Evolutionary conservation across 768 basidiomycete species (phyloP).

Genomic region (Mycena pura): DNA sequence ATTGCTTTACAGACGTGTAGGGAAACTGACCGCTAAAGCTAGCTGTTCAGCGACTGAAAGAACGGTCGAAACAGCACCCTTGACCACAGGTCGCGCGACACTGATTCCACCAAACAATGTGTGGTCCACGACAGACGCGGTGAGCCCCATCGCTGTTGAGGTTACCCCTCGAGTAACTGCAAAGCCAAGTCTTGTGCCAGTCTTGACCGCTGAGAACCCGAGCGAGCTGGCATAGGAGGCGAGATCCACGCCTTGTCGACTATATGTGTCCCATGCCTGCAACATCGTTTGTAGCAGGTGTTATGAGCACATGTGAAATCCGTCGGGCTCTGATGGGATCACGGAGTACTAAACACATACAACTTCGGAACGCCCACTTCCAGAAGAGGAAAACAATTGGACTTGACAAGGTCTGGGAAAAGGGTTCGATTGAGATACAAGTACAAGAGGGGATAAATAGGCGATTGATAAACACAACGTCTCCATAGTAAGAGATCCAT

Average conservation of each 20-base stretch:
- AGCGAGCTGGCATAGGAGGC: constrained; percentile 69
- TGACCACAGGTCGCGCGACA: constrained; percentile 63
- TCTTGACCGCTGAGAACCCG: constrained; percentile 72
- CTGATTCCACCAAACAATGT: constrained; percentile 68
- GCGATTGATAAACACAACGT: constrained; percentile 26
- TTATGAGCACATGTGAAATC: not conserved
- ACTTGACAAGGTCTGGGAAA: too few relatives aligned
- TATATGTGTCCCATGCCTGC: constrained; percentile 56
- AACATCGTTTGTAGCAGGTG: constrained; percentile 35
- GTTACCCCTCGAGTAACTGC: constrained; percentile 69
- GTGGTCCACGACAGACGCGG: constrained; percentile 66
- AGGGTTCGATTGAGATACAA: constrained; percentile 16
- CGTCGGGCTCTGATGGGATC: too few relatives aligned
- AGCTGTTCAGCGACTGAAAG: constrained; percentile 73
- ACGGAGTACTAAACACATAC: too few relatives aligned
- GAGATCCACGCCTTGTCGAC: constrained; percentile 67
- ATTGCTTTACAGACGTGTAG: not conserved
- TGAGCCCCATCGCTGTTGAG: constrained; percentile 61
- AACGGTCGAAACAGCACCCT: constrained; percentile 63
- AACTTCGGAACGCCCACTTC: too few relatives aligned
- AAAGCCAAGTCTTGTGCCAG: constrained; percentile 75
- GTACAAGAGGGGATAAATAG: constrained; percentile 28
- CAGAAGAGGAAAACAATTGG: too few relatives aligned
- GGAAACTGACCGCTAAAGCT: constrained; percentile 54
- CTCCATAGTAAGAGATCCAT: constrained; percentile 34